Percentiles rank a stretch among this genome's conserved stretches.
These are phyloP conservation scores for Taphrina flavorubra DNA, from an alignment of 1,139 yeast species.

Conservation along the genomic window DNA sequence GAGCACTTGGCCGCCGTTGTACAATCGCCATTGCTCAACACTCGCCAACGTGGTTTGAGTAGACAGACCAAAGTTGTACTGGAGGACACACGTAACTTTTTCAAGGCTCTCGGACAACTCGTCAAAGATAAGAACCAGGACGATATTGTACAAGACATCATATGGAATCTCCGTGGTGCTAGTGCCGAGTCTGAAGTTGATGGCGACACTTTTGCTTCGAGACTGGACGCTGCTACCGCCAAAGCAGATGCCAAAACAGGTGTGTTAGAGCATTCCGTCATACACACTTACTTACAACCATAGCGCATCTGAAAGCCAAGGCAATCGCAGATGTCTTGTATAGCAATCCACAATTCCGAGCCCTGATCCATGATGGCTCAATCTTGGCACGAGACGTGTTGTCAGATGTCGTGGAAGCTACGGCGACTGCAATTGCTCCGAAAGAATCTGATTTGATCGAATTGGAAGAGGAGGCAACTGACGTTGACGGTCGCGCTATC, in stretches of 20 bases:
- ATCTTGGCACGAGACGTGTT: conserved; percentile 39
- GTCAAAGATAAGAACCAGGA: conserved; percentile 38
- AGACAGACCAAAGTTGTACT: conserved; percentile 29
- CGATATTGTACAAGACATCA: conserved; percentile 37
- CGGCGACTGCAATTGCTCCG: conserved; percentile 38
- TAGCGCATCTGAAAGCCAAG: conserved; percentile 31
- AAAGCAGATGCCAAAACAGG: conserved; percentile 35
- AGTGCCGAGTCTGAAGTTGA: conserved; percentile 25
- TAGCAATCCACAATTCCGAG: conserved; percentile 40
- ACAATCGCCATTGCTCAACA: conserved; percentile 34
- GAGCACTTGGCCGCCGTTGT: conserved; percentile 33
- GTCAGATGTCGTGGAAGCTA: conserved; percentile 39
- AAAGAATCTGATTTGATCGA: conserved; percentile 33
- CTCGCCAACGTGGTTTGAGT: conserved; percentile 30
- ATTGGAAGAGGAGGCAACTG: conserved; percentile 34
- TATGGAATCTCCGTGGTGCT: conserved; percentile 29
- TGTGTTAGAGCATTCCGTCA: background rate
- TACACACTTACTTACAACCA: background rate
- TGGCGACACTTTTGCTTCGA: conserved; percentile 25
- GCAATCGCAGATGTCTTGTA: conserved; percentile 36
- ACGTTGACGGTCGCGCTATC: conserved; percentile 39
- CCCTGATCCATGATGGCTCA: conserved; percentile 35
- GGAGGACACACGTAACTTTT: conserved; percentile 26
- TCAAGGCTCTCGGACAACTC: conserved; percentile 23
- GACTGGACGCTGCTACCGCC: conserved; percentile 34